Base-by-base conservation (phyloP, 73 alveolate species). In the Tetrahymena thermophila region DNA sequence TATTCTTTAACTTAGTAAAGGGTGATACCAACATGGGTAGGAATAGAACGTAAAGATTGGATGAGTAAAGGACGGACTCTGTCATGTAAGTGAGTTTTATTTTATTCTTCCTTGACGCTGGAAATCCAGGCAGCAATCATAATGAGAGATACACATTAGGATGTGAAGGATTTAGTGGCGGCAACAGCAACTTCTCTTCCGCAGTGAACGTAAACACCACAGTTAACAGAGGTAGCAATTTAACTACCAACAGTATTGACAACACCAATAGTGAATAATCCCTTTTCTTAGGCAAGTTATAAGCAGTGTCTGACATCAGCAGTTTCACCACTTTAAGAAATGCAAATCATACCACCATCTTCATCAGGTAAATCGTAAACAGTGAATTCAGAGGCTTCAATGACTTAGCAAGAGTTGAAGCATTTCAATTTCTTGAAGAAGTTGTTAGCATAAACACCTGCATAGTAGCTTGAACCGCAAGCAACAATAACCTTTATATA, bases 141-240 rank as follows among this genome's bases (percentile, higher is more conserved):
- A 21, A 93, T 56, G 37, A 96, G 44, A 85, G 95, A 95, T 34
- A 83, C 83, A 21, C 94, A 43, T 84, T 98, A 94, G 15, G 98
- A 96, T 16, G 97, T 96, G 96, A 98, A 98, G 31, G 99, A 97
- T 93, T 98, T 98, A 21, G 99, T 98, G 14, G 98, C 96, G 31
- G 99, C 99, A 35, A 98, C 99, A 19, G 99, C 98, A 1, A 98
- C 98, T 96, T 98, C 99, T 93, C 99, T 85, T 19, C 99, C 99
- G 35, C 99, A 98, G 97, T 98, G 98, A 85, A 98, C 71, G 85
- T 98, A 98, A 44, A 98, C 99, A 10, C 99, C 99, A 94, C 98
- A 94, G 94, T 94, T 96, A 11, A 96, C 98, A 89, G 93, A 96
- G 38, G 99, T 97, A 23, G 99, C 99, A 40, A 98, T 84, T 35